These are phyloP conservation scores for Starmerella floris DNA, from an alignment of 805 yeast genomes.

Conservation along the genomic window DNA sequence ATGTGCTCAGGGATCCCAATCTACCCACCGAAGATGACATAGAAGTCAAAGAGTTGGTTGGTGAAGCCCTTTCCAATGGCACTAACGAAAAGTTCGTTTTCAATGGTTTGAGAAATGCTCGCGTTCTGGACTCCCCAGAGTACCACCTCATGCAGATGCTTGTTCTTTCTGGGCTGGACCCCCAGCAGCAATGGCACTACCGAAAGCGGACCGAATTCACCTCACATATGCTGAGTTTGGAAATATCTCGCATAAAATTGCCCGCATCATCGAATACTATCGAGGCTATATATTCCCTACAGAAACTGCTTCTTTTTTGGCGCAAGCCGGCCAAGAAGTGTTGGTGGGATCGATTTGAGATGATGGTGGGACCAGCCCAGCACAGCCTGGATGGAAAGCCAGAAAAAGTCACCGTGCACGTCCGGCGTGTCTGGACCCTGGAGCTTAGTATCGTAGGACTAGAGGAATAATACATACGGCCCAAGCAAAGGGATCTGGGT, in stretches of 20 bases:
- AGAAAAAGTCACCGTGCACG: slow-evolving; percentile 50
- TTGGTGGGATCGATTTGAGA: slow-evolving; percentile 67
- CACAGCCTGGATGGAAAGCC: too few species aligned
- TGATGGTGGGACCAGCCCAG: slow-evolving; percentile 26
- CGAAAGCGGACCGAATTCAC: slow-evolving; percentile 77
- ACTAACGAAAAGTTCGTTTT: slow-evolving; percentile 38
- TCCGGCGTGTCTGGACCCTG: slow-evolving; percentile 92
- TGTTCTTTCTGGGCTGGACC: slow-evolving; percentile 70
- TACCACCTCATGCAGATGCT: slow-evolving; percentile 90
- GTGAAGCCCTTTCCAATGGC: slow-evolving; percentile 46
- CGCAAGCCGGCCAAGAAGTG: slow-evolving; percentile 96
- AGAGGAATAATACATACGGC: not conserved
- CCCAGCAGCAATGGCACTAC: slow-evolving; percentile 69
- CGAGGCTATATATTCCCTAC: slow-evolving; percentile 26
- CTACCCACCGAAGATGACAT: slow-evolving; percentile 43
- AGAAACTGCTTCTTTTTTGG: slow-evolving; percentile 80
- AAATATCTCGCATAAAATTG: slow-evolving; percentile 41
- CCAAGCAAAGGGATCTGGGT: too few species aligned
- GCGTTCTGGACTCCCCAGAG: slow-evolving; percentile 64
- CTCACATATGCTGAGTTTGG: slow-evolving; percentile 74
- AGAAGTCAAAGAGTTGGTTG: slow-evolving; percentile 58
- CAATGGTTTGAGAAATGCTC: slow-evolving; percentile 45
- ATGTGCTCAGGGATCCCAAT: slow-evolving; percentile 60
- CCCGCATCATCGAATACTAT: slow-evolving; percentile 10
- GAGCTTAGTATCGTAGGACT: slow-evolving; percentile 85